Evolutionary conservation across 2,329 filamentous ascomycete genomes (phyloP), one percentile per base, ranked within the genome.

Genomic region (Diplodia seriata): DNA sequence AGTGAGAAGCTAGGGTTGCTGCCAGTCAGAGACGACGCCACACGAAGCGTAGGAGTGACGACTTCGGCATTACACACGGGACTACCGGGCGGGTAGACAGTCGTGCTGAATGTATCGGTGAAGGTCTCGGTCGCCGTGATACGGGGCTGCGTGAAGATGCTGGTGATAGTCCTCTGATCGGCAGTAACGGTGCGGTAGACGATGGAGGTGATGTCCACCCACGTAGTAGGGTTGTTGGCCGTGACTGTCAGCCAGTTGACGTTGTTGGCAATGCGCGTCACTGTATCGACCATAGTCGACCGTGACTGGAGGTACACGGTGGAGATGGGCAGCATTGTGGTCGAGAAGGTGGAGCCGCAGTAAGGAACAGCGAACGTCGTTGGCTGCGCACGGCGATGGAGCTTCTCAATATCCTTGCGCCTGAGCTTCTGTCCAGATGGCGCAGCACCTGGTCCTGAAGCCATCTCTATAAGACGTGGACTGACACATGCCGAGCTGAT

Each of bases 261-360:
- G 36, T 64, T 68, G 57, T 54, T 63, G 4, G 57, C 59, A 12
- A 64, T 18, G 11, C 50, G 54, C 29, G 66, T 68, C 5, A 63
- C 38, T 2, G 51, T 63, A n/a, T 68, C 66, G 29, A 56, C 29
- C 38, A 64, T 26, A 7, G 57, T 64, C 3, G 66, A 63, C 18
- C 38, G 31, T 18, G 56, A 51, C 26, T 55, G 40, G 6, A 63
- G 49, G 4, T 56, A 56, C 20, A 50, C 40, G 4, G 66, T 68
- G 9, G 50, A 54, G 14, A 38, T 50, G 8, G 57, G 66, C 38
- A 68, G 20, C 12, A 68, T 56, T 1, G 66, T 56, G 1, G 57
- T 68, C 2, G 66, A 68, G 50, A 62, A 47, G 4, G 49, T 53
- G 8, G 57, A 50, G 11, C 57, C 66, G 20, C 66, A 68, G 38